Percentiles rank a stretch among this genome's conserved stretches.
Conservation (phyloP, 2,329 filamentous ascomycete species). For the Alternaria arbusti region DNA sequence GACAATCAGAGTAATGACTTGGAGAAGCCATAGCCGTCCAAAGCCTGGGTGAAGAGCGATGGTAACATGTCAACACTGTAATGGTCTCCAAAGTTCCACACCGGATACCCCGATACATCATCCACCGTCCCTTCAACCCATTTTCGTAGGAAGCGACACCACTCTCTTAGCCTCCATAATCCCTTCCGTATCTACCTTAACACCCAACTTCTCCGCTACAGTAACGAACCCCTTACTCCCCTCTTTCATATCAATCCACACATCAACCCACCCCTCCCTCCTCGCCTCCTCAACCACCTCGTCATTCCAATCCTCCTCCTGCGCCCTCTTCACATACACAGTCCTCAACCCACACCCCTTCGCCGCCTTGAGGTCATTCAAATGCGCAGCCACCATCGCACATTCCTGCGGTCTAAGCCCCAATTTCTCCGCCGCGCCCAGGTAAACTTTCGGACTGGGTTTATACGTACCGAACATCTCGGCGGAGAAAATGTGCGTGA, state of each 20-base stretch:
- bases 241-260: constrained; percentile 53
- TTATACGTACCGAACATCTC: constrained; percentile 80
- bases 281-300: constrained; percentile 60
- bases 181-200: constrained; percentile 16
- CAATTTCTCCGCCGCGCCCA: constrained; percentile 68
- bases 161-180: constrained; percentile 7
- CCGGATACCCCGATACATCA: no score
- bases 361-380: constrained; percentile 72
- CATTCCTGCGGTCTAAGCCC: constrained; percentile 66
- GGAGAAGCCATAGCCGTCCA: no score
- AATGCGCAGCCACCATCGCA: constrained; percentile 79
- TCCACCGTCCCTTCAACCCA: not conserved
- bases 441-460: constrained; percentile 71
- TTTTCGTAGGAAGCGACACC: constrained; percentile 12
- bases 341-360: constrained; percentile 69
- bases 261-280: constrained; percentile 67
- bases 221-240: constrained; percentile 57
- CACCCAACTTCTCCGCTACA: constrained; percentile 50
- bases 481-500: constrained; percentile 67
- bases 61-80: no score
- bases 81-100: no score
- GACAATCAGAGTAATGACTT: no score
- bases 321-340: constrained; percentile 73
- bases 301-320: constrained; percentile 68
- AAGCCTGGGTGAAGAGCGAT: no score